Base-by-base conservation (phyloP, 2,329 filamentous ascomycete species). In the Apiospora marii region DNA sequence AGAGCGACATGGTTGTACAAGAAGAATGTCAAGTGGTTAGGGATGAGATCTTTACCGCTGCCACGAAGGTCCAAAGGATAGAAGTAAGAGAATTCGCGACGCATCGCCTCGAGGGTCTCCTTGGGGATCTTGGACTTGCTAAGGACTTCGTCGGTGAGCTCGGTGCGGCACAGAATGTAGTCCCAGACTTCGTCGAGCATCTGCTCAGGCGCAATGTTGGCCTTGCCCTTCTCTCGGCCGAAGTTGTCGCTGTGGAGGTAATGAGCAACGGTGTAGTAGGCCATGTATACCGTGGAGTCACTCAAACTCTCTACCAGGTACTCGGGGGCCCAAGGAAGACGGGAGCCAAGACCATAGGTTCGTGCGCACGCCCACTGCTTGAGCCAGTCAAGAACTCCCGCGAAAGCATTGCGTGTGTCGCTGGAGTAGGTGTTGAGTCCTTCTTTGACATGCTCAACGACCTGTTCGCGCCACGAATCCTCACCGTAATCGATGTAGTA, bases 401-500 rank as follows among this genome's bases (percentile, higher is more conserved):
- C 91, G 81, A 98, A 97, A 8, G 90, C 90, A 81, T 95, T 90
- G 83, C 91, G 92, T 68, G 94, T 92, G 80, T 95, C 93, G 44
- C 86, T 82, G n/a, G 88, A 90, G 84, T 93, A 98, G 10, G 93
- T 94, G 83, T 98, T 93, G 74, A 98, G 85, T 73, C 89, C 89
- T 74, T 91, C 87, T 72, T 87, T 89, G 67, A 97, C 91, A 80
- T 93, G 92, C 76, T 92, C 88, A 71, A 95, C 86, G 19, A 93
- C 94, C 61, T 89, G 87, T 74, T 93, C 85, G 80, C 93, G 93
- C 96, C 96, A 98, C 69, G 92, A 89, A 61, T 94, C 94, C 84
- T 95, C 93, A 74, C 96, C 96, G 80, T 99, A 99, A 84, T 98
- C 96, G 78, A 99, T 87, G 85, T 97, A 99, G 95, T 96, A 99